Evolutionary conservation across 352 stramenopile genomes (phyloP).

Genomic region (Globisporangium spiculum): DNA sequence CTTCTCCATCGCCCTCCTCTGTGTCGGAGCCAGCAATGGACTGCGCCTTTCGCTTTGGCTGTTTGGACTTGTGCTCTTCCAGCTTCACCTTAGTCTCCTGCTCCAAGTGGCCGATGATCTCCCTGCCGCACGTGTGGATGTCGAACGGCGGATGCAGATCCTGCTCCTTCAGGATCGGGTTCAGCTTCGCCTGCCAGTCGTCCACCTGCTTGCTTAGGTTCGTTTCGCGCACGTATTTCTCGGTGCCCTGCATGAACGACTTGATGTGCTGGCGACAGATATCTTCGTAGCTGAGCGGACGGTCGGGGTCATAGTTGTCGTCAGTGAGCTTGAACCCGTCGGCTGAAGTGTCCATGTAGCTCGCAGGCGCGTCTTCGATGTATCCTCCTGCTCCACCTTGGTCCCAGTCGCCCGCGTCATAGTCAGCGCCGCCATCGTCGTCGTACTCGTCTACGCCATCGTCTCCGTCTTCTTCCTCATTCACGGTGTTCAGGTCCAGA

Average conservation of each 20-base stretch:
- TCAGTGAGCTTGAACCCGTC: slow-evolving; percentile 4
- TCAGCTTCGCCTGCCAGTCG: slow-evolving; percentile 77
- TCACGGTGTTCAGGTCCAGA: slow-evolving; percentile 33
- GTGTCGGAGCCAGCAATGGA: slow-evolving; percentile 20
- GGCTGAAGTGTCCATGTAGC: not conserved
- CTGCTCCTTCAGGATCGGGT: slow-evolving; percentile 68
- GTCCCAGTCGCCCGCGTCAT: slow-evolving; percentile 21
- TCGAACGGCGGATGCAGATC: slow-evolving; percentile 66
- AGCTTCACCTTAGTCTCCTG: slow-evolving; percentile 29
- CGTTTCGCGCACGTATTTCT: slow-evolving; percentile 77
- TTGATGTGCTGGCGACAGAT: slow-evolving; percentile 75
- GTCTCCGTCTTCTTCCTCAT: slow-evolving; percentile 15
- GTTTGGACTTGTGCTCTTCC: slow-evolving; percentile 21
- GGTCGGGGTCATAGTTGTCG: slow-evolving; percentile 18
- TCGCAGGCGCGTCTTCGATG: not conserved
- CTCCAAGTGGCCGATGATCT: slow-evolving; percentile 55
- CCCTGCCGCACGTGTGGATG: slow-evolving; percentile 64
- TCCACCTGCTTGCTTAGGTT: slow-evolving; percentile 66
- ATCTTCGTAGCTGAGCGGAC: slow-evolving; percentile 58
- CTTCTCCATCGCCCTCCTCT: slow-evolving; percentile 12
- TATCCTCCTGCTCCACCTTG: slow-evolving; percentile 18
- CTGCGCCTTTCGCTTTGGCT: slow-evolving; percentile 30
- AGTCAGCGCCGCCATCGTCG: slow-evolving; percentile 19
- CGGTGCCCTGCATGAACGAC: slow-evolving; percentile 77
- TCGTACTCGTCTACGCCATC: slow-evolving; percentile 29